These are phyloP conservation scores for Uncinocarpus reesii DNA, from an alignment of 2,329 filamentous ascomycete species.

Conservation along the genomic window DNA sequence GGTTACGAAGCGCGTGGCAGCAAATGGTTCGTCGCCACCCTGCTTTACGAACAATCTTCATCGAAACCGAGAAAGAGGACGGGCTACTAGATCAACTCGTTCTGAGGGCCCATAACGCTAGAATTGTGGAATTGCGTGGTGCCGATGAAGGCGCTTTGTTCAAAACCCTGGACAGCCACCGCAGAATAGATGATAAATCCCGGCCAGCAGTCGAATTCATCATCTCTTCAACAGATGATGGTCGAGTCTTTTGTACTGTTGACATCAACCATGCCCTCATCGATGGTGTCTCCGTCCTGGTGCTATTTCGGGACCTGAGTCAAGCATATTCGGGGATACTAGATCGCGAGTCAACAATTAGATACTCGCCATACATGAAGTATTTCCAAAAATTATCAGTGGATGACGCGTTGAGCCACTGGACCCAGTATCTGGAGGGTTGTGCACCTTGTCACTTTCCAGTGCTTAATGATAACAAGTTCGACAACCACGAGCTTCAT, in stretches of 20 bases:
- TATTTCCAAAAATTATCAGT: conserved; percentile 2
- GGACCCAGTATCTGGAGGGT: conserved; percentile 20
- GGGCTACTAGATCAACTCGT: conserved; percentile 29
- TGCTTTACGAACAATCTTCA: conserved; percentile 31
- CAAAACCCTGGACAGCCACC: conserved; percentile 20
- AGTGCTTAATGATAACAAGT: neutral
- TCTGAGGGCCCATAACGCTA: conserved; percentile 20
- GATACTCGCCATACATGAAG: conserved; percentile 11
- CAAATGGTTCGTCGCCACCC: conserved; percentile 26
- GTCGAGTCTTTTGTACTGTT: conserved; percentile 36
- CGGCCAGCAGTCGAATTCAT: conserved; percentile 38
- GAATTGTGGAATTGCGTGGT: conserved; percentile 18
- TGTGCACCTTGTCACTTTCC: conserved; percentile 19
- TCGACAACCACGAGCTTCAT: neutral
- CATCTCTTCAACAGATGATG: conserved; percentile 33
- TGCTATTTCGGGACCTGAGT: conserved; percentile 32
- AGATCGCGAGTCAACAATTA: conserved; percentile 15
- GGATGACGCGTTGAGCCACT: conserved; percentile 17
- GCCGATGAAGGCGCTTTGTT: conserved; percentile 21
- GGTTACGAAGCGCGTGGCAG: conserved; percentile 25
- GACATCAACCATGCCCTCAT: conserved; percentile 40
- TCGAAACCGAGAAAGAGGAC: conserved; percentile 25
- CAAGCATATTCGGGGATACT: conserved; percentile 23
- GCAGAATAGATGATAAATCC: neutral
- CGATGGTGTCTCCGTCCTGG: conserved; percentile 37